phyloP scores from a whole-genome alignment of 331 rosid genomes.

The Cydonia oblonga region DNA sequence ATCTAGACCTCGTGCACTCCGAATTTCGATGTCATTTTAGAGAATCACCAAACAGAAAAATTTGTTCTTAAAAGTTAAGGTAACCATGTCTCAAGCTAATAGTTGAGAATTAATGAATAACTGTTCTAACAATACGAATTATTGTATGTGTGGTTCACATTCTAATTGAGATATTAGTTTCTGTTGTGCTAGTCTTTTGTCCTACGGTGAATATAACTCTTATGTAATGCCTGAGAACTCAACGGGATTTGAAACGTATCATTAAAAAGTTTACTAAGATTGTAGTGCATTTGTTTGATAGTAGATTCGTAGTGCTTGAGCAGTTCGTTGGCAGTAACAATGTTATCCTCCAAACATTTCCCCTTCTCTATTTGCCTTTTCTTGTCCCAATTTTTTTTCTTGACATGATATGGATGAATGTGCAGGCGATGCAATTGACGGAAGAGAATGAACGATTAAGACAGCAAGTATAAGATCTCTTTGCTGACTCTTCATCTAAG shows the following conservation, averaged over 20 bases:
- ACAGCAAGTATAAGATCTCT: conserved; percentile 33
- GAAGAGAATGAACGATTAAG: conserved; percentile 68
- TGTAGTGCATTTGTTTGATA: background rate
- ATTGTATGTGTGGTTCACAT: background rate
- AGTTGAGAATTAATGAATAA: too few relatives aligned
- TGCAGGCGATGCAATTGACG: conserved; percentile 54
- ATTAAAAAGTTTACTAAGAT: too few relatives aligned
- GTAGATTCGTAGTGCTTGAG: background rate
- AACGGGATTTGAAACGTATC: too few relatives aligned
- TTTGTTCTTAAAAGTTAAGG: background rate
- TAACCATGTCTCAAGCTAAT: too few relatives aligned
- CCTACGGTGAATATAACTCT: too few relatives aligned
- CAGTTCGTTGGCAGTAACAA: background rate
- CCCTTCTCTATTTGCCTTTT: background rate
- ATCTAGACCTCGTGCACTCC: background rate
- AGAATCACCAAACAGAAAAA: too few relatives aligned
- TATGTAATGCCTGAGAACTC: too few relatives aligned
- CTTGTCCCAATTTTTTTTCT: background rate
- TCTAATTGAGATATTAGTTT: too few relatives aligned
- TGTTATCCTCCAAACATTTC: background rate
- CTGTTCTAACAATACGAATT: background rate
- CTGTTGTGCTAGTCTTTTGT: too few relatives aligned
- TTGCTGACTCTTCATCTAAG: background rate
- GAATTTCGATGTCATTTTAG: background rate
- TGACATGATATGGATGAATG: background rate